Evolutionary conservation across 768 basidiomycete species (phyloP).

Genomic region (Agaricus sinodeliciosus): DNA sequence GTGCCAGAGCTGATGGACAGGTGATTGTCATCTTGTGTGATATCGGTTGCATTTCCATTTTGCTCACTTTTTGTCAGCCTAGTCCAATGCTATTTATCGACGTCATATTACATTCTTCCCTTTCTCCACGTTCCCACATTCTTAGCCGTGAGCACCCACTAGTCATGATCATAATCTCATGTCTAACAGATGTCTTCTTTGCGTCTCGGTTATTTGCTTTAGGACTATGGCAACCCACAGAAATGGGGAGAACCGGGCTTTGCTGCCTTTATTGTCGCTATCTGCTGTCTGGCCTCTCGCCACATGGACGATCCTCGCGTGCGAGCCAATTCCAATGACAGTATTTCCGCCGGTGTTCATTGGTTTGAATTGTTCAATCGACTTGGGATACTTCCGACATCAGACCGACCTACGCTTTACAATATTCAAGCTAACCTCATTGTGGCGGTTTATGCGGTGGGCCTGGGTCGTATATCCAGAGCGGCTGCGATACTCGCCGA

Average conservation of each 20-base stretch:
- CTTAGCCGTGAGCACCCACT: conserved; percentile 45
- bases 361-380: conserved; percentile 89
- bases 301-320: conserved; percentile 92
- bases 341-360: conserved; percentile 83
- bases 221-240: conserved; percentile 91
- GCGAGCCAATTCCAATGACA: conserved; percentile 72
- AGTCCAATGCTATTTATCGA: conserved; percentile 82
- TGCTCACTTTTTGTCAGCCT: conserved; percentile 36
- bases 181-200: conserved; percentile 8
- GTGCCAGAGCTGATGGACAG: conserved; percentile 91
- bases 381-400: conserved; percentile 81
- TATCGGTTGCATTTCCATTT: conserved; percentile 2
- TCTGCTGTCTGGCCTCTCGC: conserved; percentile 86
- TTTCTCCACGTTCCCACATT: conserved; percentile 92
- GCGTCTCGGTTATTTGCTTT: neutral
- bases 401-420: conserved; percentile 86
- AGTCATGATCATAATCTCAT: neutral
- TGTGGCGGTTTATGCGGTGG: conserved; percentile 90
- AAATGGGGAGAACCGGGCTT: conserved; percentile 97
- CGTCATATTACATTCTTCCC: conserved; percentile 88
- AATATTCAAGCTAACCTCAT: conserved; percentile 88
- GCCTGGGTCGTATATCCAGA: conserved; percentile 81
- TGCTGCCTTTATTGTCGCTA: conserved; percentile 87
- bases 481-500: conserved; percentile 84
- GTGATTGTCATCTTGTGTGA: conserved; percentile 31